Percentiles rank a stretch among this genome's conserved stretches.
phyloP scores from a whole-genome alignment of 2,329 filamentous ascomycete species.

The Neonectria neomacrospora region DNA sequence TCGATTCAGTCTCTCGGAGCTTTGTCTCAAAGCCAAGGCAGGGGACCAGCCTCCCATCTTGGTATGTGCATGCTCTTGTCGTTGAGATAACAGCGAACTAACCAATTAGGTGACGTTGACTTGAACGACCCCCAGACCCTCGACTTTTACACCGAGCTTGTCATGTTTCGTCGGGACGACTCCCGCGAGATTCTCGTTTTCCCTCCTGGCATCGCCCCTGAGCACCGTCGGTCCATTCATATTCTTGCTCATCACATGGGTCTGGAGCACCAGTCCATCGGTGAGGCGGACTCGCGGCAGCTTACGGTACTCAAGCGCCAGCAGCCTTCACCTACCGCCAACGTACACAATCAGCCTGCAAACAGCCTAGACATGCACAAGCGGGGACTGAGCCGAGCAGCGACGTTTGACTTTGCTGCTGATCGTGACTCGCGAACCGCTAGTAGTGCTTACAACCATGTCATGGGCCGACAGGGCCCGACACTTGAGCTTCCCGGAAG shows the following conservation, averaged over 20 bases:
- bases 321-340: slow-evolving; percentile 62
- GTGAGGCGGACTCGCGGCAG: slow-evolving; percentile 86
- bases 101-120: slow-evolving; percentile 73
- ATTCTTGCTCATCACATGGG: slow-evolving; percentile 96
- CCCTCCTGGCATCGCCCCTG: slow-evolving; percentile 80
- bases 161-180: slow-evolving; percentile 86
- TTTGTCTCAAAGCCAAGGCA: slow-evolving; percentile 71
- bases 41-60: slow-evolving; percentile 55
- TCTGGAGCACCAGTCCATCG: slow-evolving; percentile 89
- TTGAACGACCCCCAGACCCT: slow-evolving; percentile 91
- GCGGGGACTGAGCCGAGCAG: slow-evolving; percentile 88
- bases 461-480: slow-evolving; percentile 82
- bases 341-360: slow-evolving; percentile 68
- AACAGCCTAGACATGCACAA: slow-evolving; percentile 81
- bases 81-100: slow-evolving; percentile 25
- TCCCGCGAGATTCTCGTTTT: slow-evolving; percentile 85
- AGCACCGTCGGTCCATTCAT: slow-evolving; percentile 90
- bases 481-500: slow-evolving; percentile 91
- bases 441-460: slow-evolving; percentile 74
- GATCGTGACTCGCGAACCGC: slow-evolving; percentile 75
- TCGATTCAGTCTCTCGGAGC: slow-evolving; percentile 83
- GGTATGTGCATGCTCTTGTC: slow-evolving; percentile 51
- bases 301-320: slow-evolving; percentile 85
- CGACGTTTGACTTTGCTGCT: slow-evolving; percentile 96
- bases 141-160: slow-evolving; percentile 88